Conservation (phyloP, 257 asterid species). For the Ophiorrhiza pumila region DNA sequence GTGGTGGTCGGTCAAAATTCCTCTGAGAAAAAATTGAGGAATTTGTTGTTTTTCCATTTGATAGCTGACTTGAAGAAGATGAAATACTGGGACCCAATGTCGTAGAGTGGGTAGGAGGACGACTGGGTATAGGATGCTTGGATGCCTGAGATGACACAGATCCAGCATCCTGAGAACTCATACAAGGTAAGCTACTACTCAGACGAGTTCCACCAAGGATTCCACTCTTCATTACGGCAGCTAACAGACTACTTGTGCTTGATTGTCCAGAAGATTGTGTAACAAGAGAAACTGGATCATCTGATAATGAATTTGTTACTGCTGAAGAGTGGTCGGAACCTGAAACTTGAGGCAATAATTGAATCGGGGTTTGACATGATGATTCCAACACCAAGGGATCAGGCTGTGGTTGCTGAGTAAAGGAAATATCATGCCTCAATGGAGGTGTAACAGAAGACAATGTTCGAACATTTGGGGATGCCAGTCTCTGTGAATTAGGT, state of each 20-base stretch:
- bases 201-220: conserved; percentile 31
- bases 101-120: conserved; percentile 18
- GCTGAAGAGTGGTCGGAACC: conserved; percentile 37
- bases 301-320: conserved; percentile 37
- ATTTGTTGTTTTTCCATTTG: conserved; percentile 24
- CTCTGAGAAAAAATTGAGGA: conserved; percentile 29
- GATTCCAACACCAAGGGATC: conserved; percentile 33
- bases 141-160: conserved; percentile 26
- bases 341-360: conserved; percentile 26
- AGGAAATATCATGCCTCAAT: conserved; percentile 32
- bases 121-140: conserved; percentile 31
- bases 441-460: conserved; percentile 35
- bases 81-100: conserved; percentile 15
- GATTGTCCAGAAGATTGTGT: conserved; percentile 50
- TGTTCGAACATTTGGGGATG: conserved; percentile 28
- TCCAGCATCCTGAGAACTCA: conserved; percentile 31
- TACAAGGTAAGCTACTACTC: conserved; percentile 30
- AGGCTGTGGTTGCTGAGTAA: conserved; percentile 31
- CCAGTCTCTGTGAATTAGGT: conserved; percentile 32
- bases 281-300: conserved; percentile 37
- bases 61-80: conserved; percentile 12
- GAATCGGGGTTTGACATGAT: conserved; percentile 9
- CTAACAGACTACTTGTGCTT: conserved; percentile 49
- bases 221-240: conserved; percentile 55
- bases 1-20: conserved; percentile 33